Percentiles rank a stretch among this genome's conserved stretches.
These are phyloP conservation scores for Penicillium sp. DNA, from an alignment of 2,329 filamentous ascomycete species.

Conservation along the genomic window DNA sequence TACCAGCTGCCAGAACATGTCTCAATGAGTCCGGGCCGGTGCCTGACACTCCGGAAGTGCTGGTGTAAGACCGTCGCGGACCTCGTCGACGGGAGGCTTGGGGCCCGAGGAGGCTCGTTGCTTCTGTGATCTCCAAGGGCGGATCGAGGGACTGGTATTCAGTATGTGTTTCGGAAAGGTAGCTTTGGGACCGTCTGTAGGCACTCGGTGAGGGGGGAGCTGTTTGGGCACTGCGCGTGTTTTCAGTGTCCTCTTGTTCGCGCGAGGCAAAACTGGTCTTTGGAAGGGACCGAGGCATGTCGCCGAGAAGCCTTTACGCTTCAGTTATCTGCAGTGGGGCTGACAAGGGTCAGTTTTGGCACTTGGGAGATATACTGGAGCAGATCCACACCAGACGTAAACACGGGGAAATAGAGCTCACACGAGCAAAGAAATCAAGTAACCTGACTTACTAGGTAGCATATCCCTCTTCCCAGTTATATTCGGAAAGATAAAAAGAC, in stretches of 20 bases:
- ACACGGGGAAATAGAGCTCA: not conserved
- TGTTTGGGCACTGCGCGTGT: slow-evolving; percentile 23
- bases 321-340: not conserved
- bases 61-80: slow-evolving; percentile 38
- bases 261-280: slow-evolving; percentile 19
- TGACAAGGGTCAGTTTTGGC: slow-evolving; percentile 4
- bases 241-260: slow-evolving; percentile 13
- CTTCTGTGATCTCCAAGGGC: slow-evolving; percentile 32
- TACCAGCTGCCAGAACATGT: slow-evolving; percentile 35
- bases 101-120: slow-evolving; percentile 34
- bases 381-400: slow-evolving; percentile 2
- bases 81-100: slow-evolving; percentile 16
- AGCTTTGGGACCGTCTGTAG: slow-evolving; percentile 30
- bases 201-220: slow-evolving; percentile 38
- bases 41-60: slow-evolving; percentile 33
- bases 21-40: slow-evolving; percentile 36
- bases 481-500: not conserved
- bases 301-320: slow-evolving; percentile 8
- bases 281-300: slow-evolving; percentile 35
- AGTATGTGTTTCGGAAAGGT: slow-evolving; percentile 32
- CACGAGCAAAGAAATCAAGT: not conserved
- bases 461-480: not conserved
- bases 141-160: slow-evolving; percentile 33
- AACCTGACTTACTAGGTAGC: not conserved
- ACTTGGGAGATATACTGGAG: not conserved